Conservation (phyloP, 495 filamentous ascomycete species). For the Staphylotrichum tortipilum region DNA sequence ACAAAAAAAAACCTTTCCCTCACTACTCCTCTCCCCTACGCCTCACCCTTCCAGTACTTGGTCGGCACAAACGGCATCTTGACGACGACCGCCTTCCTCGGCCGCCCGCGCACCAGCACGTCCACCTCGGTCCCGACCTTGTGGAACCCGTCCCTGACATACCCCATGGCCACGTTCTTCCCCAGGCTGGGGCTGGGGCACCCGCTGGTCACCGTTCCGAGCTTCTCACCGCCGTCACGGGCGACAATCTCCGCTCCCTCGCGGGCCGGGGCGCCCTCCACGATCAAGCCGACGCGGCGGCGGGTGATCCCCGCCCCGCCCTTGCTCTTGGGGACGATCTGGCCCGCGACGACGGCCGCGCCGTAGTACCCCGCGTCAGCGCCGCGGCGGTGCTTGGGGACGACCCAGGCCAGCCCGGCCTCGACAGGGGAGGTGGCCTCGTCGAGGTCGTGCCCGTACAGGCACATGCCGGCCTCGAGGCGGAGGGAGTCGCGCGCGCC, state of each 20-base stretch:
- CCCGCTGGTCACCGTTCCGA: slow-evolving; percentile 72
- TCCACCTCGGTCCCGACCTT: slow-evolving; percentile 80
- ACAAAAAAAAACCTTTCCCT: neutral
- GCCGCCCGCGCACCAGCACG: slow-evolving; percentile 72
- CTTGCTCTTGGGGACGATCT: slow-evolving; percentile 60
- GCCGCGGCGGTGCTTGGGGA: slow-evolving; percentile 64
- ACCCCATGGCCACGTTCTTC: slow-evolving; percentile 94
- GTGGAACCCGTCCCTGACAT: slow-evolving; percentile 72
- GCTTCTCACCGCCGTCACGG: slow-evolving; percentile 32
- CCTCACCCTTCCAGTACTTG: slow-evolving; percentile 56
- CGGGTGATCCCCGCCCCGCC: slow-evolving; percentile 56
- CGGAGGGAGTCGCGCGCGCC: slow-evolving; percentile 87
- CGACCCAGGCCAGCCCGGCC: slow-evolving; percentile 75
- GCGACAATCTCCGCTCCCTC: slow-evolving; percentile 74
- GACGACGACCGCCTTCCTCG: slow-evolving; percentile 66
- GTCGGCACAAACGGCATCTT: slow-evolving; percentile 92
- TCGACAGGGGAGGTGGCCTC: slow-evolving; percentile 82
- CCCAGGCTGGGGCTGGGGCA: slow-evolving; percentile 78
- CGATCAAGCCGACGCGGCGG: slow-evolving; percentile 70
- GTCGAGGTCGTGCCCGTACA: slow-evolving; percentile 95
- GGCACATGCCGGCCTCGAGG: slow-evolving; percentile 93
- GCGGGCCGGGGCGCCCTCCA: slow-evolving; percentile 81
- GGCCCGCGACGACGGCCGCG: slow-evolving; percentile 57
- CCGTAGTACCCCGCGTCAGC: slow-evolving; percentile 64
- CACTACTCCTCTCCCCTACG: slow-evolving; percentile 1